phyloP scores from a whole-genome alignment of 2,329 filamentous ascomycete genomes.

The Xylariomycetidae sp. region DNA sequence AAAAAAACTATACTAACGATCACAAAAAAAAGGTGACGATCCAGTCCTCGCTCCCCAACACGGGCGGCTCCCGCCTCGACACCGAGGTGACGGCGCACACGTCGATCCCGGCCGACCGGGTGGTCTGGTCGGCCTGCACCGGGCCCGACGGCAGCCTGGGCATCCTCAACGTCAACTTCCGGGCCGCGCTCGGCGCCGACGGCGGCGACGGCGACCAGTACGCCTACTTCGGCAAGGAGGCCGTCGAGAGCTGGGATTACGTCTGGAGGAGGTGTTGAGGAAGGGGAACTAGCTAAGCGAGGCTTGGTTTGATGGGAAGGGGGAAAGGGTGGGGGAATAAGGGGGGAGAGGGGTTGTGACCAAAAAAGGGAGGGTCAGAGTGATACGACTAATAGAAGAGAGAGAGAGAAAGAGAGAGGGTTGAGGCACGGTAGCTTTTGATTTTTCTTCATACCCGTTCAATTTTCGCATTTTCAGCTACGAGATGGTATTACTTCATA shows the following conservation, averaged over 20 bases:
- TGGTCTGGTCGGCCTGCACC: conserved; percentile 33
- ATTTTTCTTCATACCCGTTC: too few species aligned
- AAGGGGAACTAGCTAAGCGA: too few species aligned
- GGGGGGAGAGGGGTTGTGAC: too few species aligned
- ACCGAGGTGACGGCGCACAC: conserved; percentile 25
- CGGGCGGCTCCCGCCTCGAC: conserved; percentile 18
- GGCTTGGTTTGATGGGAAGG: too few species aligned
- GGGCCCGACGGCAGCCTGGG: conserved; percentile 28
- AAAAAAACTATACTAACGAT: conserved; percentile 2
- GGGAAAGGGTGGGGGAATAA: too few species aligned
- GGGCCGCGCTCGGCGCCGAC: conserved; percentile 29
- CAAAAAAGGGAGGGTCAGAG: too few species aligned
- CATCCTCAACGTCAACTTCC: conserved; percentile 37
- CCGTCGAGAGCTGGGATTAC: conserved; percentile 31
- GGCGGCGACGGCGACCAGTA: conserved; percentile 24
- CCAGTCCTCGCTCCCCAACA: conserved; percentile 22
- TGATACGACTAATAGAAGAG: too few species aligned
- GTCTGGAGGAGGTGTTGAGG: conserved; percentile 34
- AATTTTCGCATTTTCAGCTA: too few species aligned
- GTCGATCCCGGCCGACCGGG: conserved; percentile 17
- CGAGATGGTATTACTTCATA: too few species aligned
- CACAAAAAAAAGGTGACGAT: conserved; percentile 14
- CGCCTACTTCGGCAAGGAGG: conserved; percentile 30
- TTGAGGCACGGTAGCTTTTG: too few species aligned
- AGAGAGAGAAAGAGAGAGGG: conserved; percentile 2